Base-by-base conservation (phyloP, 2,329 filamentous ascomycete species). In the Paramyrothecium roridum region DNA sequence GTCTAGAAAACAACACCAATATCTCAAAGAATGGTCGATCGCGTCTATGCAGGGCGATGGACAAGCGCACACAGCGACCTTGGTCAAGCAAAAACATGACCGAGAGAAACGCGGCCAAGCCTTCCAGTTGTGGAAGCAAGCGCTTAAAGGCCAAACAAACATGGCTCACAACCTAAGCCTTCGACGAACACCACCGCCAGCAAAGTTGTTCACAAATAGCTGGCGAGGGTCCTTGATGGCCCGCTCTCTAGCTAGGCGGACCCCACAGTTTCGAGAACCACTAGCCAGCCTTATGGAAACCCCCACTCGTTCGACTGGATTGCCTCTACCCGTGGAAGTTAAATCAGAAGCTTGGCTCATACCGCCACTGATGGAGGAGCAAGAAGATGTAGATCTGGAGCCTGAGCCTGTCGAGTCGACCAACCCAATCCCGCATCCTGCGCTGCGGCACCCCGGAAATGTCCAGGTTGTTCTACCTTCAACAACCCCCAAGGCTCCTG, bases 231-330 rank as follows among this genome's bases (percentile, higher is more conserved):
- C 37, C 4, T 43, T 43, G 37, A 43, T 43, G 11, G 61, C 63
- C 52, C 63, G 63, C 17, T 59, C 64, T 16, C 54, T 64, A 17
- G 56, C 58, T 13, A 64, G 56, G 50, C 64, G 65, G 45, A 58
- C 59, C 8, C 60, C 64, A 21, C 57, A 58, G 23, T 55, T 54
- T 10, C 60, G 57, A 19, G 63, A 65, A 40, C 59, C 61, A 34
- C 49, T 58, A 1, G 54, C 56, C 20, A 65, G 58, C 48, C 55
- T 63, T 8, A 54, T 74, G 16, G 72, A 73, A 50, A 80, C 77
- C 8, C 77, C 77, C 2, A 80, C 76, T n/a, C 75, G 75, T 51
- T 74, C 76, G 70, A 78, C 75, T 3, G 74, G 78, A 3, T 67
- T 73, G 52, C 66, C 73, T 8, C 67, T 73, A 30, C 68, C 73